Evolutionary conservation across 2,329 filamentous ascomycete species (phyloP).

Genomic region (Aquanectria penicillioides): DNA sequence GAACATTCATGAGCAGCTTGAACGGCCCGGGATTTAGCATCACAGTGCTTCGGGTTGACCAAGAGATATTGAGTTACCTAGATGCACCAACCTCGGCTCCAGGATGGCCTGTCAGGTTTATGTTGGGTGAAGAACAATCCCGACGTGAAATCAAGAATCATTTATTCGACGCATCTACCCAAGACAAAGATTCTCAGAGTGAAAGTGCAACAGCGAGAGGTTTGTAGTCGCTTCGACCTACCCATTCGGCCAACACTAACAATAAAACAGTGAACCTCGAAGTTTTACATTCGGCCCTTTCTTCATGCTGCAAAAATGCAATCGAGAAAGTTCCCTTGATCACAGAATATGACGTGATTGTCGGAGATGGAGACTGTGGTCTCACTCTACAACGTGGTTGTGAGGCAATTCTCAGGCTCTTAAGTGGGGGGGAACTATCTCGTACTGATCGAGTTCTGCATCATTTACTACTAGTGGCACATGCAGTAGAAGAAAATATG

Average conservation of each 20-base stretch:
- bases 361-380: neutral
- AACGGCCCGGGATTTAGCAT: constrained; percentile 1
- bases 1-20: constrained; percentile 1
- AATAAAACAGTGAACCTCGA: neutral
- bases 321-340: neutral
- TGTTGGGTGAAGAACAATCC: neutral
- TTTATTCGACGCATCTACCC: too few relatives aligned
- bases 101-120: neutral
- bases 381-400: neutral
- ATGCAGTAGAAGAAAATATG: neutral
- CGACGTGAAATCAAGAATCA: too few relatives aligned
- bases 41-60: neutral
- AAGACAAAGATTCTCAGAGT: too few relatives aligned
- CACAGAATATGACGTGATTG: neutral
- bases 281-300: neutral
- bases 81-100: neutral
- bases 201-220: neutral
- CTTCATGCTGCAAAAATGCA: neutral
- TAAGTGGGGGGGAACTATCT: neutral
- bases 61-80: neutral
- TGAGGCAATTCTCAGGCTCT: neutral
- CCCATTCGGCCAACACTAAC: neutral
- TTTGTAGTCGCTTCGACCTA: neutral
- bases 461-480: neutral
- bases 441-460: neutral